Evolutionary conservation across 768 basidiomycete genomes (phyloP).

Genomic region (Pisolithus albus): DNA sequence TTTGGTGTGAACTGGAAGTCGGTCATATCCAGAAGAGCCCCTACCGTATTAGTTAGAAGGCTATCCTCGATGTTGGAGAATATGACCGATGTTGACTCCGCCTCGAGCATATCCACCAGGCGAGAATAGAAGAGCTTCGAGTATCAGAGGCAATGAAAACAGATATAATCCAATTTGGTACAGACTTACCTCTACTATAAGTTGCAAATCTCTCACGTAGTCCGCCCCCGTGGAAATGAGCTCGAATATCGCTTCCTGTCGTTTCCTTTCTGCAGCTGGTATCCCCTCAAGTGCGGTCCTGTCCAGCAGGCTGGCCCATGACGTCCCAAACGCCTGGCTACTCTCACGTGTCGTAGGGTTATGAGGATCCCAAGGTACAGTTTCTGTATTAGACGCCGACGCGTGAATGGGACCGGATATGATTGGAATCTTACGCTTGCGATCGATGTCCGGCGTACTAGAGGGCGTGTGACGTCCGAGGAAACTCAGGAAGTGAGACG

Average conservation of each 20-base stretch:
- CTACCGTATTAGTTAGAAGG: constrained; percentile 77
- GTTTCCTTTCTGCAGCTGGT: constrained; percentile 66
- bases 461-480: constrained; percentile 40
- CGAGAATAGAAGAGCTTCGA: constrained; percentile 77
- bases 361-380: not conserved
- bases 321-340: constrained; percentile 62
- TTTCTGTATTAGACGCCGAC: constrained; percentile 16
- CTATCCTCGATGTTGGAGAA: constrained; percentile 95
- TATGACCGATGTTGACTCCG: constrained; percentile 71
- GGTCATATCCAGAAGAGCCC: constrained; percentile 11
- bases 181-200: constrained; percentile 73
- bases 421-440: constrained; percentile 40
- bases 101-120: constrained; percentile 63
- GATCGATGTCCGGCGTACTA: constrained; percentile 46
- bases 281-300: constrained; percentile 77
- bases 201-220: constrained; percentile 87
- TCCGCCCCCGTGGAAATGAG: constrained; percentile 84
- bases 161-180: not conserved
- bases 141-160: constrained; percentile 1
- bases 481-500: constrained; percentile 53
- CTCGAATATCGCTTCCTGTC: constrained; percentile 97
- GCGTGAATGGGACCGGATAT: constrained; percentile 64
- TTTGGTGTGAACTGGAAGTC: not conserved
- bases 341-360: constrained; percentile 32
- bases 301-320: constrained; percentile 92